phyloP scores from a whole-genome alignment of 345 rosid species.

The Mercurialis annua region DNA sequence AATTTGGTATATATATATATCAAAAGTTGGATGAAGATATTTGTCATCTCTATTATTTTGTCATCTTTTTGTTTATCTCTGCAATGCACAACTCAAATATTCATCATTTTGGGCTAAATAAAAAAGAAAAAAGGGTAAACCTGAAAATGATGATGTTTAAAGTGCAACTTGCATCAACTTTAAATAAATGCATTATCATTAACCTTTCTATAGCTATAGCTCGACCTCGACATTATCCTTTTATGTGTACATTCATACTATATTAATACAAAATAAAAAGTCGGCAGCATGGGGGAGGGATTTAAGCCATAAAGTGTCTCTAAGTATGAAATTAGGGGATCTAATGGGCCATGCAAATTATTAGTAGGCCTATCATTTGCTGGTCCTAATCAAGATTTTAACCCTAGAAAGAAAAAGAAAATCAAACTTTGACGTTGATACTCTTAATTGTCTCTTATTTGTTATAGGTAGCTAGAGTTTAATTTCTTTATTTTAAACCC shows the following conservation, averaged over 20 bases:
- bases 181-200: not conserved
- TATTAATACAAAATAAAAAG: conserved; percentile 15
- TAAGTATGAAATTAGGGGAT: conserved; percentile 1
- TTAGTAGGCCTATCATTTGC: conserved; percentile 32
- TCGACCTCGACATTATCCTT: not conserved
- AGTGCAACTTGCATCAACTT: not conserved
- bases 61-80: too few species aligned
- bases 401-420: conserved; percentile 16
- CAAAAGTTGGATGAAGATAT: too few species aligned
- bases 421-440: conserved; percentile 27
- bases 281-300: conserved; percentile 23
- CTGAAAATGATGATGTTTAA: conserved; percentile 18
- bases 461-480: too few species aligned
- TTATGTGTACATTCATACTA: too few species aligned
- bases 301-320: not conserved
- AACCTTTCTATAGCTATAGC: not conserved
- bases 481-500: conserved; percentile 8
- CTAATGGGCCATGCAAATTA: conserved; percentile 39
- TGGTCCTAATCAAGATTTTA: conserved; percentile 38
- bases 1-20: too few species aligned
- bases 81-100: too few species aligned
- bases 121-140: too few species aligned
- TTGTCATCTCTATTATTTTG: too few species aligned
- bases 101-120: too few species aligned
- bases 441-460: not conserved